These are phyloP conservation scores for Solanum gandarillasii DNA, from an alignment of 257 asterid species.

Conservation along the genomic window DNA sequence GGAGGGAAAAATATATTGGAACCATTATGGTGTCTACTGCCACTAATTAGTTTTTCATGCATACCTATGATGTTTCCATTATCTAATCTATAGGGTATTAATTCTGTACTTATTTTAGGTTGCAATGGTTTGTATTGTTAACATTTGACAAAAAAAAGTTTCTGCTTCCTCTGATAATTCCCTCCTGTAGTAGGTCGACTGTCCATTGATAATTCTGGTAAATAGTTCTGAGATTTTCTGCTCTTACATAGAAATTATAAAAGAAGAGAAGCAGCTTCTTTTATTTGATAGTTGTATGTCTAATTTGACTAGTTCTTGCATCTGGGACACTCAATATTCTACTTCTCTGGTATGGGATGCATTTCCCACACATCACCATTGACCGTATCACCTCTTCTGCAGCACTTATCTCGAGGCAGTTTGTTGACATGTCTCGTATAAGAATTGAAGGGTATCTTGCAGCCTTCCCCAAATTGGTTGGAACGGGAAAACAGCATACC, in stretches of 20 bases:
- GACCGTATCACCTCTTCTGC: background rate
- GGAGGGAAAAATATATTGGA: background rate
- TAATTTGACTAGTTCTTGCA: background rate
- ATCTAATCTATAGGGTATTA: background rate
- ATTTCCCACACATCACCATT: background rate
- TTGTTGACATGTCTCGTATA: background rate
- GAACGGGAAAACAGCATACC: background rate
- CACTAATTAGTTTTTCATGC: background rate
- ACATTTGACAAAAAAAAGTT: background rate
- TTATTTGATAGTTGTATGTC: background rate
- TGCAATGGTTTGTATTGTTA: background rate
- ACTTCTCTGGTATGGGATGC: background rate
- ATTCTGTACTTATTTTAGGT: background rate
- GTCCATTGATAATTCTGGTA: background rate
- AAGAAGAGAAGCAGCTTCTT: background rate
- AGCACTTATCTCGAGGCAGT: background rate
- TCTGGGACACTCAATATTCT: background rate
- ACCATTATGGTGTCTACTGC: background rate
- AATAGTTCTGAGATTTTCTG: background rate
- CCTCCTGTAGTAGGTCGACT: background rate
- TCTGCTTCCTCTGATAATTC: background rate
- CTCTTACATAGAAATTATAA: background rate
- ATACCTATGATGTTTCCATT: background rate
- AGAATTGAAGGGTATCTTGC: background rate
- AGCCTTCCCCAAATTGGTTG: background rate